These are phyloP conservation scores for Fennellomyces sp. DNA, from an alignment of 371 early-diverging fungal genomes.

Conservation along the genomic window DNA sequence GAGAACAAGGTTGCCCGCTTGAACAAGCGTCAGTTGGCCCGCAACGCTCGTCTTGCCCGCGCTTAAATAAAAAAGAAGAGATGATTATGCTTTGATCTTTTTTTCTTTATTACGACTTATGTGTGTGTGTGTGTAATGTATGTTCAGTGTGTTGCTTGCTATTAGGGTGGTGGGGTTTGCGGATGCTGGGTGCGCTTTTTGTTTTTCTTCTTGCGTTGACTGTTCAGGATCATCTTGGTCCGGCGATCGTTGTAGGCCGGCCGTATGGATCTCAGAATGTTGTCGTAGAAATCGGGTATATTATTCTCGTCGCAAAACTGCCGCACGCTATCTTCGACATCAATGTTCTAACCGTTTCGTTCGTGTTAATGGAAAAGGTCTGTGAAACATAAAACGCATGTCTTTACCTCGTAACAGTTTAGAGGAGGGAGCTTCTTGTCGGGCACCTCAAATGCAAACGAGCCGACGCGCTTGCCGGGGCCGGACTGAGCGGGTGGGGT, in stretches of 20 bases:
- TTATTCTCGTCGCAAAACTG: background rate
- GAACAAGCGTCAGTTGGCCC: conserved; percentile 59
- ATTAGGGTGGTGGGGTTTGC: background rate
- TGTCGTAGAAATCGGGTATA: background rate
- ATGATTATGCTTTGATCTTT: background rate
- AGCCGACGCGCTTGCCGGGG: no score
- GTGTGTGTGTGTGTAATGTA: background rate
- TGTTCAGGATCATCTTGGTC: background rate
- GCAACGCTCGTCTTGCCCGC: conserved; percentile 51
- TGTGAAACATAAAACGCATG: no score
- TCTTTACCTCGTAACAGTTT: no score
- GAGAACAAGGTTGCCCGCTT: conserved; percentile 54
- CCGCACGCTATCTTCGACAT: background rate
- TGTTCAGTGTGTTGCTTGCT: background rate
- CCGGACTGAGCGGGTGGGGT: no score
- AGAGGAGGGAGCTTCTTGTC: no score
- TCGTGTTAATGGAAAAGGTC: no score
- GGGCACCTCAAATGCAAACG: no score
- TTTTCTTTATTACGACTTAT: background rate
- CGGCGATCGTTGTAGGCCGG: background rate
- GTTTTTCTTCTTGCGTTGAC: background rate
- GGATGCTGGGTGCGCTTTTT: background rate
- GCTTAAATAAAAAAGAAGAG: conserved; percentile 12
- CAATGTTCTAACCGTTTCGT: background rate
- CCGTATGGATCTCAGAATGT: background rate